Conservation (phyloP, 2,329 filamentous ascomycete genomes). For the Aspergillus awamori region DNA sequence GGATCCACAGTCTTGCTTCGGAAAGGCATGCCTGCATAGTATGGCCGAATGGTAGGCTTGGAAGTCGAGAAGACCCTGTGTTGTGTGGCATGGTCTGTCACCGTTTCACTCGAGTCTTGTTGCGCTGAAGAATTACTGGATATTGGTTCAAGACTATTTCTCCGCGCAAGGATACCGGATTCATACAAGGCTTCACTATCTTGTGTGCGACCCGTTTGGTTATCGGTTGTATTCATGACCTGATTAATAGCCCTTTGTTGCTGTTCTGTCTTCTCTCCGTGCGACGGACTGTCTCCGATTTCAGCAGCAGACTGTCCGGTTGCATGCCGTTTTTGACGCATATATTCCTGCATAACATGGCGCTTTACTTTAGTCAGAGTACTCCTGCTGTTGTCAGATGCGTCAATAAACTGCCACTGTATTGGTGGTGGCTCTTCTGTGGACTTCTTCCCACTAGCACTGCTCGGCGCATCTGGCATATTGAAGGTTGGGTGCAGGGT, state of each 20-base stretch:
- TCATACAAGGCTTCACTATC: not conserved
- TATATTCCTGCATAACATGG: conserved; percentile 49
- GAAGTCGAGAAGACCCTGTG: not conserved
- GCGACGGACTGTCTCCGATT: conserved; percentile 11
- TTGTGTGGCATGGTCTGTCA: not conserved
- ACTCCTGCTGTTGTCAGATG: conserved; percentile 37
- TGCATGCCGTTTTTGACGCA: conserved; percentile 39
- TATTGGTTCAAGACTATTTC: not conserved
- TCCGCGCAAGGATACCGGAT: not conserved
- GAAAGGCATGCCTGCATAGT: not conserved
- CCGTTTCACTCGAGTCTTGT: not conserved
- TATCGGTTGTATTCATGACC: not conserved
- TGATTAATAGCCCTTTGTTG: conserved; percentile 2
- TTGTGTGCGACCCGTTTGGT: not conserved
- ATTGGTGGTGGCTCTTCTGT: conserved; percentile 17
- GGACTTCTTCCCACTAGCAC: conserved; percentile 6
- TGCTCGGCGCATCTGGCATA: conserved; percentile 23
- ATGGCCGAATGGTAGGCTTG: not conserved
- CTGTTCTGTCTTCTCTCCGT: conserved; percentile 17
- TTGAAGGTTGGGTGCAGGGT: not conserved
- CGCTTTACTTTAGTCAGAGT: conserved; percentile 47
- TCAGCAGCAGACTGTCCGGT: conserved; percentile 17
- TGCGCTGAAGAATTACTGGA: not conserved
- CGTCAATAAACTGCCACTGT: conserved; percentile 47
- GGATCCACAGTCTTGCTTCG: not conserved